Evolutionary conservation across 108 stramenopile species (phyloP).

Genomic region (Ochromonas danica): DNA sequence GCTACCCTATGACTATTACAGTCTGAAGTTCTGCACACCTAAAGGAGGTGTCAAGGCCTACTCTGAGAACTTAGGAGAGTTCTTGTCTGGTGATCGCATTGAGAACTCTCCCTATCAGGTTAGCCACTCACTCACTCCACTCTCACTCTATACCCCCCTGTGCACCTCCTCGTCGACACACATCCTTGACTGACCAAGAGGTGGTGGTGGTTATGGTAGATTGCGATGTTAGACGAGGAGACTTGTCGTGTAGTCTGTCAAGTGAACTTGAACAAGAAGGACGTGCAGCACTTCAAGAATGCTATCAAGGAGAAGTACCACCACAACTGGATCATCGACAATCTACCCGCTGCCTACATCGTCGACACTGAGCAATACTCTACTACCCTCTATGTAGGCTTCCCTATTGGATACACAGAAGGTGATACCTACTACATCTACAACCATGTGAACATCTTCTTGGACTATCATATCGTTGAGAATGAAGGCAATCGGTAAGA

Average conservation of each 20-base stretch:
- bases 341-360: slow-evolving; percentile 85
- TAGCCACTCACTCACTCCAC: neutral
- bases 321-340: slow-evolving; percentile 99
- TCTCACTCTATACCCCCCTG: neutral
- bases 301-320: slow-evolving; percentile 50
- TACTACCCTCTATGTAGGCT: slow-evolving; percentile 60
- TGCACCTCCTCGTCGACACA: no score
- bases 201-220: slow-evolving; percentile 37
- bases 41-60: slow-evolving; percentile 44
- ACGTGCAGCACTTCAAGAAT: slow-evolving; percentile 68
- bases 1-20: slow-evolving; percentile 90
- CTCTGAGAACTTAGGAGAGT: slow-evolving; percentile 95
- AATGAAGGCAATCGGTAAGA: slow-evolving; percentile 56
- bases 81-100: slow-evolving; percentile 91
- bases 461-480: slow-evolving; percentile 85
- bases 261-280: slow-evolving; percentile 43
- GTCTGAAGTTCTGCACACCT: slow-evolving; percentile 76
- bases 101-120: slow-evolving; percentile 84
- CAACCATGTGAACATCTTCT: slow-evolving; percentile 91
- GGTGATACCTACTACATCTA: slow-evolving; percentile 69
- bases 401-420: slow-evolving; percentile 84
- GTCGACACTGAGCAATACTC: slow-evolving; percentile 43
- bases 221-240: slow-evolving; percentile 90
- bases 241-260: slow-evolving; percentile 84
- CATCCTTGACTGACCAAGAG: no score